Evolutionary conservation across 768 basidiomycete species (phyloP), one percentile per base, ranked within the genome.

Genomic region (Boletus sensibilis): DNA sequence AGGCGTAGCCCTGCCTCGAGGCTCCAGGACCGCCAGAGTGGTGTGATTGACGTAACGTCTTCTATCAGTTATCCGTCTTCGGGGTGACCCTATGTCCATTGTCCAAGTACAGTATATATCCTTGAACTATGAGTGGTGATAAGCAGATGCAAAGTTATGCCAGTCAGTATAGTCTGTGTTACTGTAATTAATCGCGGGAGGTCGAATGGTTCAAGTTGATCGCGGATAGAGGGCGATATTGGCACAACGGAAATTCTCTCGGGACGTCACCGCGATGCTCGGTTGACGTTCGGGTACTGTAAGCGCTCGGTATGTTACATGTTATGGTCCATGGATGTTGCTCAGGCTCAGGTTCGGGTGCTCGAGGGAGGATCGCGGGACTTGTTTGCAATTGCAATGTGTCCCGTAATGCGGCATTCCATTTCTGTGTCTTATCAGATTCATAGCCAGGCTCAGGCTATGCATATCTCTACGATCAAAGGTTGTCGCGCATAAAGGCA

Each of bases 1-100:
- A 56, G 54, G 42, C 43, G 35, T 55, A 57, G 20, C 33, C 47
- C 44, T 57, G 59, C 59, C 59, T 60, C 59, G 59, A 62, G 59
- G 59, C 40, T 25, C 35, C 46, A 61, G 59, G 46, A 50, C 31
- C 29, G 38, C 31, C 16, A 31, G 18, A 13, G 14, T 34, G 44
- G 25, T 14, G 2, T 29, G 39, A 50, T 50, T 58, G 60, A 60
- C 59, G 59, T 60, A 60, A 60, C 9, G 33, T 16, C 59, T 55
- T 60, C 59, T 45, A 61, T 56, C 52, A 3, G 47, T 21, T 45
- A 35, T 58, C 48, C 33, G 43, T 55, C 21, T 39, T 33, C 34
- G 47, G 4, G 21, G 34, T 16, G 46, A 47, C 46, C 35, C 35
- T 47, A 31, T 46, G 31, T 45, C 45, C 45, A 10, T 20, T 46